Evolutionary conservation across 2,329 filamentous ascomycete species (phyloP), one percentile per base, ranked within the genome.

Genomic region (Apiospora sp.): DNA sequence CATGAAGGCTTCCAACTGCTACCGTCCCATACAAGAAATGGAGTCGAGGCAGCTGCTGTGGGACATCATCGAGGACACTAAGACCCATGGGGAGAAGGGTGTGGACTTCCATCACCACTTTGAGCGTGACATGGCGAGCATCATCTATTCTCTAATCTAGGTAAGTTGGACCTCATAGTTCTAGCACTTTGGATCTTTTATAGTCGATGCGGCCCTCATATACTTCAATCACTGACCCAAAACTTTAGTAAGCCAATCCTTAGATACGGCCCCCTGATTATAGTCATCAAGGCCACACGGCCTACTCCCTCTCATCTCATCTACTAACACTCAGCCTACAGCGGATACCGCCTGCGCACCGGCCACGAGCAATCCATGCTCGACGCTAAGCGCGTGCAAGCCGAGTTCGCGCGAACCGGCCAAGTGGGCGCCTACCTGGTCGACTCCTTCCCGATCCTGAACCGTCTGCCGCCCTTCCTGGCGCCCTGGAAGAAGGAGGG

Each of bases 11-110:
- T 81, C 70, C 67, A 76, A 76, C 2, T 80, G 79, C 0, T 87
- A 87, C 72, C 79, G 79, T 22, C 78, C 80, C 0, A 74, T 88
- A 0, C 85, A 87, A 74, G 83, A 86, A 13, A 79, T 87, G 7
- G 86, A 87, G 74, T 84, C 82, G 41, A 83, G 81, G 71, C 84
- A 87, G 69, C 74, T 87, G 0, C 73, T 87, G 0, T 78, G 78
- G 22, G 84, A 87, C 16, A 75, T 87, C 0, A 73, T 87, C n/a
- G 73, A 76, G 1, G 78, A 80, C 1, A 71, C 79, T 68, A 78
- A 79, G 24, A 44, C 70, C 10, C 44, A 69, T 13, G 80, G 78
- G 0, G 72, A 72, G 6, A 75, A 75, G 46, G 77, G 79, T 0
- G 70, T 75, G 4, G 78, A 82, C 61, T 79, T 80, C 69, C 75